Conservation (phyloP, 164 flowering plant genomes). For the Chimonanthus praecox region DNA sequence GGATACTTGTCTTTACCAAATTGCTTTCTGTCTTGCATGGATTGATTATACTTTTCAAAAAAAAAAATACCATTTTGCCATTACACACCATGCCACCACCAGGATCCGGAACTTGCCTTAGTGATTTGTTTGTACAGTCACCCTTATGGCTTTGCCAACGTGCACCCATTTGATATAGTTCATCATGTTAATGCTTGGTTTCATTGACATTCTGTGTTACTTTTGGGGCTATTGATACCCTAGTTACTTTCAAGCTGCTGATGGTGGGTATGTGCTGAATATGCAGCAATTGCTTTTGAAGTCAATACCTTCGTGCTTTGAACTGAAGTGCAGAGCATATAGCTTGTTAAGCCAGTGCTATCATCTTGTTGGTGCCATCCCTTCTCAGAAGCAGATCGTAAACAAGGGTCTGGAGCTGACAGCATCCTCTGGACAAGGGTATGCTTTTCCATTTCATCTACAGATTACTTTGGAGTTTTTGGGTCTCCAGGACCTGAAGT, state of each 20-base stretch:
- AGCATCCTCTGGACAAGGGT: constrained; percentile 53
- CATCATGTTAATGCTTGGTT: neutral
- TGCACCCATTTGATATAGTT: neutral
- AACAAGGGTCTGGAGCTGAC: constrained; percentile 62
- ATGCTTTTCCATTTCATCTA: constrained; percentile 7
- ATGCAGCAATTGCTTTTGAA: constrained; percentile 72
- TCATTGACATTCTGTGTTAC: neutral
- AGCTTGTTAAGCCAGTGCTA: constrained; percentile 81
- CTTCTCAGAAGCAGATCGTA: constrained; percentile 64
- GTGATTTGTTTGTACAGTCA: neutral
- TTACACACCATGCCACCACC: no score
- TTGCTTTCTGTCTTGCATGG: no score
- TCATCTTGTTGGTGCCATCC: constrained; percentile 77
- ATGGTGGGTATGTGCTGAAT: neutral
- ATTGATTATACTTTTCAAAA: no score
- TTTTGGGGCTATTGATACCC: neutral
- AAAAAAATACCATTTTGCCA: no score
- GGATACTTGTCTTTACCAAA: no score
- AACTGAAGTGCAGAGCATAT: constrained; percentile 73
- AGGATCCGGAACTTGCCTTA: neutral
- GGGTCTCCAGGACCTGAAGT: neutral
- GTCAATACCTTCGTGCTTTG: constrained; percentile 86
- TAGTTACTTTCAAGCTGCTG: neutral
- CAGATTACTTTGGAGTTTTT: neutral
- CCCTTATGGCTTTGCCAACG: neutral